phyloP scores from a whole-genome alignment of 441 rosid genomes.

The Erodium texanum region DNA sequence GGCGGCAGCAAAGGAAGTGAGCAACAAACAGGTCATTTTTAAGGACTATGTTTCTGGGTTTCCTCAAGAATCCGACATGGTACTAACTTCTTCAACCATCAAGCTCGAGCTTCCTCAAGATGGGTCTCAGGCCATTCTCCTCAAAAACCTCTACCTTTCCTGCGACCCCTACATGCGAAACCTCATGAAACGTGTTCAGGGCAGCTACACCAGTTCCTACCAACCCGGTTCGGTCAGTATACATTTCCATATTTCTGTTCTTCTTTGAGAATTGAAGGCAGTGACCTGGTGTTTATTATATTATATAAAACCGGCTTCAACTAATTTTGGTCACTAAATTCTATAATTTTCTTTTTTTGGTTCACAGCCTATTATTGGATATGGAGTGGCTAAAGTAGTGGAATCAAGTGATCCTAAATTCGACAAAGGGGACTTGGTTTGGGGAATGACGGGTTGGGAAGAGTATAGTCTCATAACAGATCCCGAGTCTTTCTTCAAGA shows the following conservation, averaged over 20 bases:
- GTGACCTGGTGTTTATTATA: no score
- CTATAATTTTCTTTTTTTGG: no score
- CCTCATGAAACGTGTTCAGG: constrained; percentile 15
- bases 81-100: constrained; percentile 5
- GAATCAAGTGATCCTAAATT: constrained; percentile 20
- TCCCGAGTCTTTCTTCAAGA: constrained; percentile 11
- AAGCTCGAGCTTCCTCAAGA: constrained; percentile 5
- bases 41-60: constrained; percentile 23
- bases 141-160: constrained; percentile 28
- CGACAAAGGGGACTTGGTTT: constrained; percentile 22
- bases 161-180: constrained; percentile 29
- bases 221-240: no score
- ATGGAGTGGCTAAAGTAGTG: constrained; percentile 24
- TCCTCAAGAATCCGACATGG: constrained; percentile 34
- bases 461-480: constrained; percentile 17
- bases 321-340: no score
- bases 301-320: no score
- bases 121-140: constrained; percentile 8
- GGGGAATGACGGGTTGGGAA: constrained; percentile 24
- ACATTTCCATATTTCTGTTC: no score
- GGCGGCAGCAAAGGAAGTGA: no score
- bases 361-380: constrained; percentile 21
- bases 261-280: no score
- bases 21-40: constrained; percentile 37
- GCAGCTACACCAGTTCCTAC: constrained; percentile 7